A percentile compares a stretch with the other conserved stretches of the same genome.
Conservation (phyloP, 2,329 filamentous ascomycete species). For the Trichoderma koningiopsis region DNA sequence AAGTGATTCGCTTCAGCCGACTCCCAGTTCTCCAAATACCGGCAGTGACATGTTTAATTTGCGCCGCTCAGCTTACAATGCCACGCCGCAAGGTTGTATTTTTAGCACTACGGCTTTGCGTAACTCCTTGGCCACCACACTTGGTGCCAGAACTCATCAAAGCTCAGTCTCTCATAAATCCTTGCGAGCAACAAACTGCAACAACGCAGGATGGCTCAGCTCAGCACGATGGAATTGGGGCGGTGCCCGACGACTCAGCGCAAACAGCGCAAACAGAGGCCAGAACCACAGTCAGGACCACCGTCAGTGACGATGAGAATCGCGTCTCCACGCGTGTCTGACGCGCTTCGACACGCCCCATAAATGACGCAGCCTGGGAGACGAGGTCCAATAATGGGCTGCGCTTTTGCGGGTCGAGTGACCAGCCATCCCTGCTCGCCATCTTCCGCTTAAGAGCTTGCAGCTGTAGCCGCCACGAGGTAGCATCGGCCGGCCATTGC, state of each 20-base stretch:
- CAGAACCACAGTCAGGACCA: not conserved
- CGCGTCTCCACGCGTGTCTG: conserved; percentile 19
- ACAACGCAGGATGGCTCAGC: not conserved
- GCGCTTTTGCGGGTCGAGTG: not conserved
- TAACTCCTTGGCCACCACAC: not conserved
- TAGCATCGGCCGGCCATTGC: not conserved
- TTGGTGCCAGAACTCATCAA: not conserved
- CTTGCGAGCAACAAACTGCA: not conserved
- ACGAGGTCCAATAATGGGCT: not conserved
- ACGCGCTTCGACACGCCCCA: conserved; percentile 21
- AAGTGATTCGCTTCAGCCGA: not conserved
- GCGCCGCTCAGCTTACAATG: not conserved
- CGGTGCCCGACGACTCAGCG: not conserved
- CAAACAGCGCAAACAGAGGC: not conserved
- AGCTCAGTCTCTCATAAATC: not conserved
- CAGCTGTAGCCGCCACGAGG: conserved; percentile 7
- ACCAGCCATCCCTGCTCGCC: conserved; percentile 9
- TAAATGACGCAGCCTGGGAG: conserved; percentile 20
- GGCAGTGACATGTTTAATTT: not conserved
- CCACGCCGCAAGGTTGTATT: not conserved
- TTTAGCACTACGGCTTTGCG: not conserved
- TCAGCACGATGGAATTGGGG: not conserved
- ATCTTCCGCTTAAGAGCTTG: conserved; percentile 23
- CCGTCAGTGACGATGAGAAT: conserved; percentile 8
- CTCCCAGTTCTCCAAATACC: not conserved